Percentiles rank a stretch among this genome's conserved stretches.
Conservation (phyloP, 2,329 filamentous ascomycete genomes). For the Aureobasidium namibiae region DNA sequence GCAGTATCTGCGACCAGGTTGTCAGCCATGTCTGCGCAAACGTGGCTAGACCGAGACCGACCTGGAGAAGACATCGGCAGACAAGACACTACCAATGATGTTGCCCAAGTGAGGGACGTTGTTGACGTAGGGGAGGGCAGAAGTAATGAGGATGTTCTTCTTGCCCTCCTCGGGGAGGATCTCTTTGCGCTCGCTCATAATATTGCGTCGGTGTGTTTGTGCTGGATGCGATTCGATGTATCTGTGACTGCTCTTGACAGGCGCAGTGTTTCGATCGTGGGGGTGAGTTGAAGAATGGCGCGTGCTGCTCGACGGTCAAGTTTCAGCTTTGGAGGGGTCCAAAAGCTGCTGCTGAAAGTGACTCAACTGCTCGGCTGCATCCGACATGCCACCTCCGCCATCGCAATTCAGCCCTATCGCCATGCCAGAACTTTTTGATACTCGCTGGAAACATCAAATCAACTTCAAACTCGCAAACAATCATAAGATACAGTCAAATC, state of each 20-base stretch:
- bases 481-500: not conserved
- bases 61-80: constrained; percentile 66
- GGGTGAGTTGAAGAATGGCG: not conserved
- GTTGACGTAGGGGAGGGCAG: constrained; percentile 79
- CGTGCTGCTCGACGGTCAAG: not conserved
- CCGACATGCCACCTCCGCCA: not conserved
- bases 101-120: constrained; percentile 76
- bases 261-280: not conserved
- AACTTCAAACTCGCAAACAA: not conserved
- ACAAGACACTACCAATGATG: constrained; percentile 78
- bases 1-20: constrained; percentile 52
- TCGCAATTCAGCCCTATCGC: not conserved
- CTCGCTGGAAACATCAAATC: not conserved
- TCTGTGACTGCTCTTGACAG: not conserved
- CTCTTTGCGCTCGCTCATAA: constrained; percentile 26
- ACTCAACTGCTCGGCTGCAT: constrained; percentile 5
- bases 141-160: constrained; percentile 83
- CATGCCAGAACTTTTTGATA: not conserved
- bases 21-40: constrained; percentile 8
- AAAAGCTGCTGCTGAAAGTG: constrained; percentile 2
- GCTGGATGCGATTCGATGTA: not conserved
- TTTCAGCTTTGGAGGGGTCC: constrained; percentile 4
- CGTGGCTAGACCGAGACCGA: constrained; percentile 3
- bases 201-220: not conserved
- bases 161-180: constrained; percentile 49